Evolutionary conservation across 78 protist species (phyloP).

Genomic region (Speleostelium caveatum): DNA sequence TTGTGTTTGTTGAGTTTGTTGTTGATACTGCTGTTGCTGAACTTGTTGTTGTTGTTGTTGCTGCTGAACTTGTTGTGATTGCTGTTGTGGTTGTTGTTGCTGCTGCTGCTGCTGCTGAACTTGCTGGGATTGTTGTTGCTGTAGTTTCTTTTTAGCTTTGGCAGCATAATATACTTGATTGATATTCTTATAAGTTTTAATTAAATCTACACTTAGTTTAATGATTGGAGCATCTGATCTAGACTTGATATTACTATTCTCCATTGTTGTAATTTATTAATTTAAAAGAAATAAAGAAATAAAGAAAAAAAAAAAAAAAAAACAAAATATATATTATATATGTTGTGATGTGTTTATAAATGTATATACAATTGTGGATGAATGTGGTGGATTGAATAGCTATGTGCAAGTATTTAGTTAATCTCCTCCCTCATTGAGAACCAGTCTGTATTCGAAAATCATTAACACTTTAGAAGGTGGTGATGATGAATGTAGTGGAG

Average conservation of each 20-base stretch:
- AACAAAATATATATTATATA: too few species aligned
- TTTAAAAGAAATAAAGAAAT: not conserved
- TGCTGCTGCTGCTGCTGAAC: slow-evolving; percentile 33
- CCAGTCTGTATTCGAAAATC: too few species aligned
- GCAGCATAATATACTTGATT: slow-evolving; percentile 68
- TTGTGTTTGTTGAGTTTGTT: not conserved
- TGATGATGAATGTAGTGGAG: too few species aligned
- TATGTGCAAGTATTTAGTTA: too few species aligned
- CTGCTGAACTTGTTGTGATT: not conserved
- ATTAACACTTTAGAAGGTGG: too few species aligned
- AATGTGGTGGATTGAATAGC: too few species aligned
- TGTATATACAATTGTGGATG: too few species aligned
- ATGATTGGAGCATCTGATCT: slow-evolving; percentile 67
- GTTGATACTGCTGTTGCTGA: not conserved
- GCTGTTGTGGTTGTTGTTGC: slow-evolving; percentile 14
- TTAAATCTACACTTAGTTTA: slow-evolving; percentile 36
- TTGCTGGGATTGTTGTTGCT: slow-evolving; percentile 1
- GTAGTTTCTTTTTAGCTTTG: slow-evolving; percentile 48
- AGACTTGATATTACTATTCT: not conserved
- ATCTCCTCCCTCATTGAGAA: too few species aligned
- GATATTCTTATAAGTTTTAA: slow-evolving; percentile 58
- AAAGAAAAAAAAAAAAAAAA: too few species aligned
- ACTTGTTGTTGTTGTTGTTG: not conserved
- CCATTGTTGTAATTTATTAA: not conserved
- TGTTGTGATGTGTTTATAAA: too few species aligned